Base-by-base conservation (phyloP, 2,329 filamentous ascomycete genomes). In the Cryoendolithus antarcticus region DNA sequence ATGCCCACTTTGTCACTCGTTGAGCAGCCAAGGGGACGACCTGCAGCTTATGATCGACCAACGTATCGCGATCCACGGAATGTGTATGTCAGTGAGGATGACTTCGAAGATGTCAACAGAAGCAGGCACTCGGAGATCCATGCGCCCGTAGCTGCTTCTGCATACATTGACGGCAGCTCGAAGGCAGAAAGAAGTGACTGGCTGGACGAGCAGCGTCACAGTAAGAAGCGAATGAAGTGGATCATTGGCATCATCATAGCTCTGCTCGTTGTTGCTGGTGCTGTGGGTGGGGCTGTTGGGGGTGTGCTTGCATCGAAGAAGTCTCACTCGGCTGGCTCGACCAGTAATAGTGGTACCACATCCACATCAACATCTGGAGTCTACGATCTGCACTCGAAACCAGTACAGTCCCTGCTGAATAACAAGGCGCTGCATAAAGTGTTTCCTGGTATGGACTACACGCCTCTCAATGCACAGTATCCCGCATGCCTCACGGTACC, bases 391-490 rank as follows among this genome's bases (percentile, higher is more conserved):
- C 66, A 89, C 59, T 93, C 85, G 6, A 49, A 64, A 1, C 82
- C 93, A 62, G 93, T 95, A 63, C 72, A 93, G 65, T 69, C 70
- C 3, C 69, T 96, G 9, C 69, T 95, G 67, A 80, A 82, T 65
- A 94, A 94, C 61, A 57, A 69, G 0, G 64, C 86, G 46, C 70
- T 96, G 15, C 86, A 94, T 70, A 93, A 86, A 60, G 86, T 96
- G 2, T 96, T 96, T 59, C 84, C 86, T 0, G 89, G 86, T 19
- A 84, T 96, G 63, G 89, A 95, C 62, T 96, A 96, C 59, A 96
- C 89, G 0, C 86, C 89, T 0, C 74, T 91, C 59, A 86, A 93
- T 56, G 77, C 85, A 0, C 88, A 95, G 60, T 95, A 89, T 52
- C 89, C 89, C 2, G 79, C 80, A 30, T 96, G 89, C 61, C 47